phyloP scores from a whole-genome alignment of 2,329 filamentous ascomycete species.

The Beauveria pseudobassiana region DNA sequence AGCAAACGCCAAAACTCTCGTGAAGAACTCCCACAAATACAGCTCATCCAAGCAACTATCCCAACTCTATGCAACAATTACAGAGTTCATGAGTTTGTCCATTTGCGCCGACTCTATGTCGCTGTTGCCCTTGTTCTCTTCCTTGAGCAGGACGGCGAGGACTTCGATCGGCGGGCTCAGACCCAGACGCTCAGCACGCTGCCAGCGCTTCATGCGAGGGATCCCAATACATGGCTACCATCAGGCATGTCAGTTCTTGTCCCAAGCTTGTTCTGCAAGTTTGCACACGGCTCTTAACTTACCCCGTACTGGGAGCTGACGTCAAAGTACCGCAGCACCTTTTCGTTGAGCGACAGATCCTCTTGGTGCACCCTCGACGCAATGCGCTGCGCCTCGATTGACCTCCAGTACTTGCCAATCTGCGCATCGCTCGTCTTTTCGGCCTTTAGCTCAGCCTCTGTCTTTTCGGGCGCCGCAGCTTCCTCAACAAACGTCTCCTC shows the following conservation, averaged over 20 bases:
- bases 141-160: conserved; percentile 71
- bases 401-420: conserved; percentile 70
- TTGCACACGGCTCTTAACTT: conserved; percentile 34
- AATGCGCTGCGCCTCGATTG: conserved; percentile 60
- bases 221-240: conserved; percentile 83
- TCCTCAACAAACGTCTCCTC: conserved; percentile 21
- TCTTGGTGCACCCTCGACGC: conserved; percentile 72
- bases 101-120: conserved; percentile 63
- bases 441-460: conserved; percentile 49
- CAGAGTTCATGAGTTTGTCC: conserved; percentile 55
- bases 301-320: conserved; percentile 87
- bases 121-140: conserved; percentile 49
- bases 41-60: not conserved
- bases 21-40: not conserved
- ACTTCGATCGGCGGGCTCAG: conserved; percentile 88
- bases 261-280: not conserved
- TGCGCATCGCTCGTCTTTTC: conserved; percentile 58
- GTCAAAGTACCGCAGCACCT: conserved; percentile 86
- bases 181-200: conserved; percentile 72
- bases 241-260: not conserved
- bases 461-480: conserved; percentile 31
- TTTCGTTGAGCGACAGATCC: conserved; percentile 66
- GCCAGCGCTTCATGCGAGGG: conserved; percentile 74
- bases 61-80: conserved; percentile 28
- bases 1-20: conserved; percentile 13